phyloP scores from a whole-genome alignment of 257 asterid species.

The Nicotiana noctiflora region DNA sequence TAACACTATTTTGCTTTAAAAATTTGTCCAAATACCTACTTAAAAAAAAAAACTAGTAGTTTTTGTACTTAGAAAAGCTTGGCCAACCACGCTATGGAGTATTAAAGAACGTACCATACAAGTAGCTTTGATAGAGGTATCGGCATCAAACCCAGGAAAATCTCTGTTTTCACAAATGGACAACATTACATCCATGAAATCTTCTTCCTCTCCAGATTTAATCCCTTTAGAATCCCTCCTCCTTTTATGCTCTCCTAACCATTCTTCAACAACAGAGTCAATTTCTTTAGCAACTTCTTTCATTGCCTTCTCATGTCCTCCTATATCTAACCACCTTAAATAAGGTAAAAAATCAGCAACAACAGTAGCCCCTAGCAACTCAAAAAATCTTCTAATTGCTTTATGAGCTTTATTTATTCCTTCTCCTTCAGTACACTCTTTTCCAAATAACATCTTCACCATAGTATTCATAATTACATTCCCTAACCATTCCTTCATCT shows the following conservation, averaged over 20 bases:
- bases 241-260: slow-evolving; percentile 26
- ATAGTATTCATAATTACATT: slow-evolving; percentile 20
- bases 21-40: too few species aligned
- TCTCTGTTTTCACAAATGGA: background rate
- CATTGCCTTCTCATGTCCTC: slow-evolving; percentile 26
- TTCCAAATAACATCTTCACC: slow-evolving; percentile 19
- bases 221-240: background rate
- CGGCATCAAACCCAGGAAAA: slow-evolving; percentile 17
- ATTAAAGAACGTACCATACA: slow-evolving; percentile 22
- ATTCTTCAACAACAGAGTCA: slow-evolving; percentile 14
- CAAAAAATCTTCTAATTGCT: slow-evolving; percentile 13
- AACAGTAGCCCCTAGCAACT: slow-evolving; percentile 5
- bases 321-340: slow-evolving; percentile 27
- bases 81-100: too few species aligned
- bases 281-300: slow-evolving; percentile 13
- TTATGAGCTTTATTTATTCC: slow-evolving; percentile 3
- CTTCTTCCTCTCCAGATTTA: background rate
- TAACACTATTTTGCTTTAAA: too few species aligned
- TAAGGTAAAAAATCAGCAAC: slow-evolving; percentile 22
- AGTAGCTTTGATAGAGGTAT: slow-evolving; percentile 24
- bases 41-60: too few species aligned
- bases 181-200: slow-evolving; percentile 26
- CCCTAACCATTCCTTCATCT: slow-evolving; percentile 25
- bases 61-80: too few species aligned
- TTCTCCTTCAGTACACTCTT: background rate